Conservation (phyloP, 2,329 filamentous ascomycete genomes). For the Grosmannia penicillata region DNA sequence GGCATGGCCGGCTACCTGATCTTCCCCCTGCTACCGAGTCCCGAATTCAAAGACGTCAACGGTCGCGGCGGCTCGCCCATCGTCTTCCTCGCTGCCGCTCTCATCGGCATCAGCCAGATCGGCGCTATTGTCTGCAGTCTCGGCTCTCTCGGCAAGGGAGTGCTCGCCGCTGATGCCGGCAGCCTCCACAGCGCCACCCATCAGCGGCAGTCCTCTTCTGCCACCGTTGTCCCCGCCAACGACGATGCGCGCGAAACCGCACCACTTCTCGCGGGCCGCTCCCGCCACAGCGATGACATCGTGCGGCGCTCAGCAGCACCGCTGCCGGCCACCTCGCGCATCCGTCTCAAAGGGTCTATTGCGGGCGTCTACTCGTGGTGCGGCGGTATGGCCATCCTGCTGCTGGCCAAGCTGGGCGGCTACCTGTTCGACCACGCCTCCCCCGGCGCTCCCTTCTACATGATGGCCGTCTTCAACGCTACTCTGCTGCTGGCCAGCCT, state of each 20-base stretch:
- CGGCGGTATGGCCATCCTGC: conserved; percentile 75
- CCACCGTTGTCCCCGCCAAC: background rate
- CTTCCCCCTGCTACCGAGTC: conserved; percentile 64
- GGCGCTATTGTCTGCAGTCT: conserved; percentile 92
- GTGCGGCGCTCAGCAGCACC: no score
- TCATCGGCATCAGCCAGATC: conserved; percentile 88
- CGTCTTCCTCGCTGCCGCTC: conserved; percentile 62
- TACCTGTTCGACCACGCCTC: conserved; percentile 66
- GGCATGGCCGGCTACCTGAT: conserved; percentile 66
- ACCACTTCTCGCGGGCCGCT: conserved; percentile 19
- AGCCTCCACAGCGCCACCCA: conserved; percentile 5
- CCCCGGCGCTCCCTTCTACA: conserved; percentile 73
- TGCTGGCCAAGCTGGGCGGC: conserved; percentile 85
- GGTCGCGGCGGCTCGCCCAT: conserved; percentile 51
- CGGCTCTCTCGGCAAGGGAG: conserved; percentile 70
- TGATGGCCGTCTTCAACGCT: conserved; percentile 83
- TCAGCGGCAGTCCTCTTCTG: conserved; percentile 1
- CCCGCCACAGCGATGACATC: background rate
- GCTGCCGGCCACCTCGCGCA: conserved; percentile 29
- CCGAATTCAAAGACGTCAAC: conserved; percentile 51
- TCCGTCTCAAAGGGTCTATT: conserved; percentile 75
- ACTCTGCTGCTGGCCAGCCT: conserved; percentile 46
- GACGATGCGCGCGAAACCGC: conserved; percentile 20
- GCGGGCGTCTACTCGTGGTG: conserved; percentile 88
- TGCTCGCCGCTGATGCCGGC: conserved; percentile 39